Evolutionary conservation across 2,329 filamentous ascomycete genomes (phyloP).

Genomic region (Colletotrichum spinosum): DNA sequence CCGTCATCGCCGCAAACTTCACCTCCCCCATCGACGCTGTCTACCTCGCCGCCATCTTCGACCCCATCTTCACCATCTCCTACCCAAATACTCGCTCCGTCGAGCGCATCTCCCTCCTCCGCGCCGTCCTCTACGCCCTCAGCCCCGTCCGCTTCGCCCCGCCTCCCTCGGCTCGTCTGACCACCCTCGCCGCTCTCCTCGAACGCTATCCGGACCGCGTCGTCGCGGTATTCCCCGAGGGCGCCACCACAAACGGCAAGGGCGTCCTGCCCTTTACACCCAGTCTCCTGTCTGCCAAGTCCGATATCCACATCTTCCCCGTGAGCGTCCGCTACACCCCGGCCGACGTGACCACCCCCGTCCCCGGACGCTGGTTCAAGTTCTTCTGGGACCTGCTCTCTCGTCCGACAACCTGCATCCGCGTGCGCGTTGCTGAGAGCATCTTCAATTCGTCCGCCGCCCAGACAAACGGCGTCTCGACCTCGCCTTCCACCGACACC

Average conservation of each 20-base stretch:
- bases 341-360: conserved; percentile 88
- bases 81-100: conserved; percentile 82
- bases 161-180: conserved; percentile 58
- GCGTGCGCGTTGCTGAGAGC: conserved; percentile 87
- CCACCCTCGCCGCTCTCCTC: conserved; percentile 73
- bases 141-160: conserved; percentile 64
- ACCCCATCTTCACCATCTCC: conserved; percentile 90
- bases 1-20: conserved; percentile 89
- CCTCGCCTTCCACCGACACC: conserved; percentile 40
- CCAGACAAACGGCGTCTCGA: conserved; percentile 48
- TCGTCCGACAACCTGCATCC: conserved; percentile 87
- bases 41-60: conserved; percentile 95
- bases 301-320: conserved; percentile 84
- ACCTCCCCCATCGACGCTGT: conserved; percentile 93
- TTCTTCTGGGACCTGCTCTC: conserved; percentile 92
- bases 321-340: conserved; percentile 91
- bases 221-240: conserved; percentile 92
- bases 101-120: conserved; percentile 79
- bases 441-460: conserved; percentile 65
- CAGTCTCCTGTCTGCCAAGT: conserved; percentile 75
- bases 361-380: conserved; percentile 77
- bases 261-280: conserved; percentile 88
- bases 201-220: conserved; percentile 77
- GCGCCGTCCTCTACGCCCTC: conserved; percentile 81
- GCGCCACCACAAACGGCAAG: conserved; percentile 92